A percentile compares a stretch with the other conserved stretches of the same genome.
Conservation (phyloP, 805 yeast genomes). For the Suhomyces sp. region DNA sequence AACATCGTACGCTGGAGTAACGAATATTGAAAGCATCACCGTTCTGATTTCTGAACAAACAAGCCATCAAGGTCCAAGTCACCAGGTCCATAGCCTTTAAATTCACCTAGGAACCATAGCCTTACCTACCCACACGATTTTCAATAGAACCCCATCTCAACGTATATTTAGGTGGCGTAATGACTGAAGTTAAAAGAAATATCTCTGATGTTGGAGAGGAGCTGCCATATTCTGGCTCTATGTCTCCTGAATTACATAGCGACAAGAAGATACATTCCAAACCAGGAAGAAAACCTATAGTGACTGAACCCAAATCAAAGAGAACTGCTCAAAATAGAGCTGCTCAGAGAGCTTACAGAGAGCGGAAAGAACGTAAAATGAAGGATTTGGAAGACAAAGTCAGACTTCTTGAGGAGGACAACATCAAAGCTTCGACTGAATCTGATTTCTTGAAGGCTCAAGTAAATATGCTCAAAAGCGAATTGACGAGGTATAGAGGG, state of each 20-base stretch:
- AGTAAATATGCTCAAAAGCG: constrained; percentile 68
- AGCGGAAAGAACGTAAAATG: constrained; percentile 85
- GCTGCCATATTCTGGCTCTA: constrained; percentile 4
- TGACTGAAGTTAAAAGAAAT: constrained; percentile 33
- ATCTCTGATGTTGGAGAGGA: constrained; percentile 18
- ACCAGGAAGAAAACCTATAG: constrained; percentile 81
- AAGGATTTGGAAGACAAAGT: constrained; percentile 83
- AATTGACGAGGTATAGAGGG: constrained; percentile 60
- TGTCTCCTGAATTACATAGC: constrained; percentile 22
- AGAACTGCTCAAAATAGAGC: constrained; percentile 97
- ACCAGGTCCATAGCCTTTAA: no score
- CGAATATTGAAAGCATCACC: background rate
- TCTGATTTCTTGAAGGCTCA: constrained; percentile 71
- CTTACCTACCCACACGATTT: background rate
- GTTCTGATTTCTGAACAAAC: background rate
- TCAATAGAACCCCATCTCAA: background rate
- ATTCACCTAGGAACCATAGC: no score
- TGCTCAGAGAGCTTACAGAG: constrained; percentile 97
- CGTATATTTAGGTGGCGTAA: constrained; percentile 4
- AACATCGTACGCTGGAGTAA: background rate
- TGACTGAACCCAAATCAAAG: constrained; percentile 78
- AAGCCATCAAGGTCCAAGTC: background rate
- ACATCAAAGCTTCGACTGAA: constrained; percentile 65
- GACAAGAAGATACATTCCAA: constrained; percentile 44
- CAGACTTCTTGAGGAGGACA: constrained; percentile 64